phyloP scores from a whole-genome alignment of 2,329 filamentous ascomycete species.

The Aureobasidium sp. region DNA sequence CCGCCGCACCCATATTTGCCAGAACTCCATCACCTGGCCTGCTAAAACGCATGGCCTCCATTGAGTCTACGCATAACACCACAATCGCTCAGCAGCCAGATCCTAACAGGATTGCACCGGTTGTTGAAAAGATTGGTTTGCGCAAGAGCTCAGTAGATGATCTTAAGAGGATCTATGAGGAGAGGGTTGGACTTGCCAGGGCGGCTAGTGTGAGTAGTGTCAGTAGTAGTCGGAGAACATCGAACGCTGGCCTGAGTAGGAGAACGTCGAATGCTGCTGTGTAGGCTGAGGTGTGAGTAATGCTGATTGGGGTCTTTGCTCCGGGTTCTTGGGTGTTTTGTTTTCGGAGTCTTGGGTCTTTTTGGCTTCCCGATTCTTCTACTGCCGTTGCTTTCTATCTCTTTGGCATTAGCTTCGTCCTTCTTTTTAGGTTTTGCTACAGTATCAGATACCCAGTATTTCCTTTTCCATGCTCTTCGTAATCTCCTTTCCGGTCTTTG shows the following conservation, averaged over 20 bases:
- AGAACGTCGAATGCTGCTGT: neutral
- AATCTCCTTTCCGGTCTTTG: neutral
- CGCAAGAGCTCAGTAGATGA: conserved; percentile 41
- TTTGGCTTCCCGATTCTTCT: too few relatives aligned
- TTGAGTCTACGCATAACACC: conserved; percentile 25
- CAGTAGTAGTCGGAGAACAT: neutral
- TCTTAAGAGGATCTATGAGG: conserved; percentile 40
- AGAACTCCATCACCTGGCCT: conserved; percentile 34
- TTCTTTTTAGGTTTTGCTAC: neutral
- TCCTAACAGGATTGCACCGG: neutral
- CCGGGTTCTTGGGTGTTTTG: neutral
- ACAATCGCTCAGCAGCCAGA: neutral
- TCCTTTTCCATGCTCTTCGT: neutral
- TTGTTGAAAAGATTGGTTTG: conserved; percentile 27
- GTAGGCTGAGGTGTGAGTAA: neutral
- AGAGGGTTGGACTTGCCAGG: conserved; percentile 27
- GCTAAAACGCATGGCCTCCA: conserved; percentile 40
- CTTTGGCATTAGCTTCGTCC: neutral
- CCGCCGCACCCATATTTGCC: neutral
- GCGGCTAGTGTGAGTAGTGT: conserved; percentile 3
- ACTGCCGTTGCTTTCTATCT: too few relatives aligned
- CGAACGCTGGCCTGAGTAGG: neutral
- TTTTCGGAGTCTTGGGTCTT: neutral
- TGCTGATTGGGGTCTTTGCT: neutral
- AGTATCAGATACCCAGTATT: neutral